phyloP scores from a whole-genome alignment of 2,329 filamentous ascomycete genomes.

The Paradendryphiella salina region DNA sequence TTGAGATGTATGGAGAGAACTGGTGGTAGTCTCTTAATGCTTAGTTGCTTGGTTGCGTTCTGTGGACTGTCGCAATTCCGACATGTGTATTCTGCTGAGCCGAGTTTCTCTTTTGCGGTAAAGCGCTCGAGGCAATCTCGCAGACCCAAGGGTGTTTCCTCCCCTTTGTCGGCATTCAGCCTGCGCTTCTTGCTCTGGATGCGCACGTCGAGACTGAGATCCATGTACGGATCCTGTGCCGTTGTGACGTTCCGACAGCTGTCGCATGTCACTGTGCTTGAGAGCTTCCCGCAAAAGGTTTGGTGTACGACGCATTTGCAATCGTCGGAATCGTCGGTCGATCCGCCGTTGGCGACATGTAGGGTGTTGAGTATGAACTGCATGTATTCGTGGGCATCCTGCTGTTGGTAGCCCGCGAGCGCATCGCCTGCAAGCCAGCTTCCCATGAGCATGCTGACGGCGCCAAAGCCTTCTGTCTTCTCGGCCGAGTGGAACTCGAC shows the following conservation, averaged over 20 bases:
- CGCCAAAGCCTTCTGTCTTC: constrained; percentile 85
- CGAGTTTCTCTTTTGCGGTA: constrained; percentile 76
- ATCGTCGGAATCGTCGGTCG: constrained; percentile 40
- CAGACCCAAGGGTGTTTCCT: constrained; percentile 48
- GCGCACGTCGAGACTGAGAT: constrained; percentile 86
- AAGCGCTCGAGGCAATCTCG: constrained; percentile 79
- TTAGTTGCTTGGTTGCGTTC: constrained; percentile 80
- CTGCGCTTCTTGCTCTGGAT: constrained; percentile 69
- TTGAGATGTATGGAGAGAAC: constrained; percentile 92
- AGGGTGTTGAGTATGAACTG: constrained; percentile 92
- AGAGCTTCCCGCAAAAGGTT: constrained; percentile 89
- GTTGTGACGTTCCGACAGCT: constrained; percentile 81
- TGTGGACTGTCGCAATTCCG: constrained; percentile 73
- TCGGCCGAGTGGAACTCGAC: constrained; percentile 69
- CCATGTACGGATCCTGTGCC: constrained; percentile 85
- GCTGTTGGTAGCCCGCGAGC: constrained; percentile 84
- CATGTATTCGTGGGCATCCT: constrained; percentile 97
- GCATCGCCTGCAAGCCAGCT: constrained; percentile 80
- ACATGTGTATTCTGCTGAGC: constrained; percentile 80
- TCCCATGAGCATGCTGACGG: constrained; percentile 83
- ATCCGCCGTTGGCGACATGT: constrained; percentile 74
- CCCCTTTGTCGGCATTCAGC: constrained; percentile 44
- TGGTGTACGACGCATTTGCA: constrained; percentile 94
- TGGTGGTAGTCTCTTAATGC: constrained; percentile 81
- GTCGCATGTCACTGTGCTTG: constrained; percentile 87